Base-by-base conservation (phyloP, 1,284 basidiomycete genomes). In the Melampsora larici-populina region DNA sequence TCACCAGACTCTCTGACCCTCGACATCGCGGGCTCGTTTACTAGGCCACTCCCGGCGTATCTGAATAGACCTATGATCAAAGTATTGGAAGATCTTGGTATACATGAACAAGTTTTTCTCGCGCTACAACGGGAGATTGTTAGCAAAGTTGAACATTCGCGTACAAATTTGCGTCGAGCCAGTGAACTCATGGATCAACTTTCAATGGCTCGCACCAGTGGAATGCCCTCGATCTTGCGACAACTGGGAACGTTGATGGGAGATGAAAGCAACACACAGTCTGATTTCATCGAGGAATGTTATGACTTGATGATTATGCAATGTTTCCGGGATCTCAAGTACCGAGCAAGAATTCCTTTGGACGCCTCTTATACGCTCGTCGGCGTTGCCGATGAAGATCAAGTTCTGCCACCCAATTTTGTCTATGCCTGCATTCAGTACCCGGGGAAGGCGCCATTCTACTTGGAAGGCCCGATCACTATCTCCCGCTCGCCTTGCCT, bases 381-480 rank as follows among this genome's bases (percentile, higher is more conserved):
- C 24, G 91, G 91, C 2, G 86, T 92, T n/a, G 89, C 90, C 7
- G 91, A 92, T 81, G 91, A 92, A 84, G 90, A 90, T 1, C 87
- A 88, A 2, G 86, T 87, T 0, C 90, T 91, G 79, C 84, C 84
- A 74, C 86, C 87, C 78, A 87, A 86, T 0, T 83, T 89, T 79
- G 89, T 91, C 7, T 91, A 87, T 80, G 90, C 90, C 90, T 90
- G 89, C 78, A 82, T 90, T 49, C 89, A 89, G 80, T 79, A 83
- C 49, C 85, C 86, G 6, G 85, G 82, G 0, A 86, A 88, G 29
- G 80, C 87, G 68, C 88, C 88, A 1, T 84, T 78, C 21, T 89
- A 87, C 82, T 80, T 90, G 7, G 81, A 87, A 82, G 89, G 90
- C 55, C 82, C 84, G 68, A 88, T 88, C 76, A 85, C 87, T n/a